Evolutionary conservation across 345 rosid genomes (phyloP).

Genomic region (Eutrema yunnanense): DNA sequence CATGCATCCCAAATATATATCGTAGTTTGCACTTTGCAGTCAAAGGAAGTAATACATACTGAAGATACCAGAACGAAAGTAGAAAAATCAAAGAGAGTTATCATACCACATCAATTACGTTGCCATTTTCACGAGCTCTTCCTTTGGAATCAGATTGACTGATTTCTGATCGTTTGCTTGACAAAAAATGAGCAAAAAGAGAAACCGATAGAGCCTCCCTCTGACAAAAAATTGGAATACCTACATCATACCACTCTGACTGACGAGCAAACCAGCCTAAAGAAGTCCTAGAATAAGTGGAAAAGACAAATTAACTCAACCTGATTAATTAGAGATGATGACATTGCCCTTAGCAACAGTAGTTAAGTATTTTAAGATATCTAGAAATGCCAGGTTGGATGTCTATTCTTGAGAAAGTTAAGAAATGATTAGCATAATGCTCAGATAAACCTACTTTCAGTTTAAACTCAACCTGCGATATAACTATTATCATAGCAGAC

Average conservation of each 20-base stretch:
- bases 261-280: slow-evolving; percentile 87
- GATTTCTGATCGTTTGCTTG: slow-evolving; percentile 48
- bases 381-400: neutral
- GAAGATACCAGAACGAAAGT: slow-evolving; percentile 39
- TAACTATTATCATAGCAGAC: neutral
- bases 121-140: slow-evolving; percentile 42
- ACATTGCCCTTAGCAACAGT: neutral
- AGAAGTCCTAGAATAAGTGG: slow-evolving; percentile 52
- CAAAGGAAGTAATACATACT: slow-evolving; percentile 32
- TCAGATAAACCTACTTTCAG: neutral
- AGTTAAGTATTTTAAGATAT: neutral
- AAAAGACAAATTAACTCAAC: slow-evolving; percentile 14
- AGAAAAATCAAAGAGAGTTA: slow-evolving; percentile 19
- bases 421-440: neutral
- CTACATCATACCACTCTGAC: slow-evolving; percentile 71
- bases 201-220: slow-evolving; percentile 82
- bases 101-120: slow-evolving; percentile 50
- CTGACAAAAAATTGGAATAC: slow-evolving; percentile 49
- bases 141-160: slow-evolving; percentile 50
- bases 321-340: neutral
- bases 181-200: slow-evolving; percentile 59
- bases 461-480: neutral
- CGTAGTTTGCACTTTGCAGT: neutral
- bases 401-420: neutral
- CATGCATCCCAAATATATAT: slow-evolving; percentile 11